These are phyloP conservation scores for Saposhnikovia divaricata DNA, from an alignment of 129 eudicot species.

Conservation along the genomic window DNA sequence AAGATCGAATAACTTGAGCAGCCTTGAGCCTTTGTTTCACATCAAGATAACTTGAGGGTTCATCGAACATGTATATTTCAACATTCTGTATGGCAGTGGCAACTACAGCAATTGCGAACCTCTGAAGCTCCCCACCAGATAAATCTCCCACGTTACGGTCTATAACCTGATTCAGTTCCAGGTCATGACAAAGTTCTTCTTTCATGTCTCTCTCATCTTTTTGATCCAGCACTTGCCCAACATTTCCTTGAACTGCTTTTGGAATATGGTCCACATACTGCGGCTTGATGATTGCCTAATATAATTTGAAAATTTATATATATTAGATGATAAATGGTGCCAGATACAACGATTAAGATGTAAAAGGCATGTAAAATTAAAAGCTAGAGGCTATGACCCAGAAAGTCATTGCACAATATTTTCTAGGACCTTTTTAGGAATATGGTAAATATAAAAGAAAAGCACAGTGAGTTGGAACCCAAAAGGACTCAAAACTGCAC, in stretches of 20 bases:
- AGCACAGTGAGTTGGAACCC: neutral
- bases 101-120: slow-evolving; percentile 95
- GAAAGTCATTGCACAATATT: neutral
- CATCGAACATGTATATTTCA: slow-evolving; percentile 80
- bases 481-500: neutral
- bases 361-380: too few relatives aligned
- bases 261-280: slow-evolving; percentile 98
- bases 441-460: neutral
- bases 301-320: neutral
- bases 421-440: neutral
- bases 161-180: slow-evolving; percentile 86
- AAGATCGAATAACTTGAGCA: slow-evolving; percentile 57
- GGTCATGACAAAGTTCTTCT: slow-evolving; percentile 59
- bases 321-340: neutral
- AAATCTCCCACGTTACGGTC: slow-evolving; percentile 94
- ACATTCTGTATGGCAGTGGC: slow-evolving; percentile 68
- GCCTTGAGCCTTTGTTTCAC: slow-evolving; percentile 79
- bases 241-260: slow-evolving; percentile 97
- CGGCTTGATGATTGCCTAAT: slow-evolving; percentile 87
- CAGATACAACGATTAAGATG: neutral
- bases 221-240: slow-evolving; percentile 82
- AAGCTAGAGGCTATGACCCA: neutral
- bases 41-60: slow-evolving; percentile 79
- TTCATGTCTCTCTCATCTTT: slow-evolving; percentile 83
- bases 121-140: slow-evolving; percentile 98